Base-by-base conservation (phyloP, 805 yeast genomes). In the Alloascoidea africana region DNA sequence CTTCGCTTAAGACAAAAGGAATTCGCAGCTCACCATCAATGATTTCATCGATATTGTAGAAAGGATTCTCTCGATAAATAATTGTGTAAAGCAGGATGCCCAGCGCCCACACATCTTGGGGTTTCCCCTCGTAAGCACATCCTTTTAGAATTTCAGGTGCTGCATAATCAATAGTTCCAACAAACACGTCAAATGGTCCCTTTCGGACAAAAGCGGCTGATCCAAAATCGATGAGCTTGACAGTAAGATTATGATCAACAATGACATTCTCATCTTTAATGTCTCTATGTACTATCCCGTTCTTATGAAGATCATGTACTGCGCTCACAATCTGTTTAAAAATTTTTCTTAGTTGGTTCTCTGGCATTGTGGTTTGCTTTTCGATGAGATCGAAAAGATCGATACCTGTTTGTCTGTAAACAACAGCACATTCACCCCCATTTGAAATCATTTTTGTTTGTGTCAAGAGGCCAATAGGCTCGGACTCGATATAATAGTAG, bases 111-210 rank as follows among this genome's bases (percentile, higher is more conserved):
- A 87, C 78, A 58, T 91, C 98, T 55, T 91, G 98, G 2, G 94
- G 89, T 53, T 73, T 79, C 16, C 98, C 98, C 37, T 75, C 85
- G 51, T 89, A 91, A 16, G 87, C 79, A 42, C 76, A 76, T 2
- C 97, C 98, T 37, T 76, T 68, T 27, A 91, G 63, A 0, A 91
- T 95, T 56, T 91, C 98, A 0, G 98, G 98, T 0, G 97, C 94
- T 1, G 97, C 97, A 55, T 89, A 91, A 55, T 91, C 96, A 34
- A 91, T 76, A 0, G 98, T 91, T 2, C 98, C 98, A 2, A 91
- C 97, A 58, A 91, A 89, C 3, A 91, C 95, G 47, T 89, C 95
- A 58, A 89, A 91, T 3, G 97, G 97, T 0, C 96, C 97, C 59
- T 79, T 85, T 45, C 70, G 73, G 15, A 76, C 73, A 54, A 85